phyloP scores from a whole-genome alignment of 2,329 filamentous ascomycete genomes.

The Trichoderma aggressivum region DNA sequence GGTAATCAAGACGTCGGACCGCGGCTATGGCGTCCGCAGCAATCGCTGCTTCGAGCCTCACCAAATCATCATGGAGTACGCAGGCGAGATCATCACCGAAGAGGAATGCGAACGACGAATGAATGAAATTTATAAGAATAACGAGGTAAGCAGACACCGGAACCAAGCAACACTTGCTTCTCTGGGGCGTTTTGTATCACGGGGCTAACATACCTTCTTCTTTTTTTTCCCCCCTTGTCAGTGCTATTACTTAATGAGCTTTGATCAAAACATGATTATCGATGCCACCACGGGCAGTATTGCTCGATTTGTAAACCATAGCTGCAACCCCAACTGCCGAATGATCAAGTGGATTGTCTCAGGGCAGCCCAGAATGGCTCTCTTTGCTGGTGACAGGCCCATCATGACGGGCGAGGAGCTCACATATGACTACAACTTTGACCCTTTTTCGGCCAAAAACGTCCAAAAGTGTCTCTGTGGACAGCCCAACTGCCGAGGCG shows the following conservation, averaged over 20 bases:
- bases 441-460: slow-evolving; percentile 66
- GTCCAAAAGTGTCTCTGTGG: slow-evolving; percentile 65
- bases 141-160: slow-evolving; percentile 58
- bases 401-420: slow-evolving; percentile 95
- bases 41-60: slow-evolving; percentile 83
- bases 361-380: slow-evolving; percentile 90
- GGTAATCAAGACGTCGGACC: slow-evolving; percentile 83
- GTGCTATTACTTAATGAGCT: slow-evolving; percentile 98
- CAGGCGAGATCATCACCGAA: slow-evolving; percentile 95
- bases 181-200: not conserved
- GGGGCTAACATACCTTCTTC: not conserved
- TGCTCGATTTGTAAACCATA: slow-evolving; percentile 97
- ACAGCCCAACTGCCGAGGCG: slow-evolving; percentile 60
- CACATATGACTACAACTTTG: slow-evolving; percentile 85
- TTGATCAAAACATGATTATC: slow-evolving; percentile 97
- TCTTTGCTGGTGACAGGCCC: slow-evolving; percentile 85
- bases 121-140: slow-evolving; percentile 90
- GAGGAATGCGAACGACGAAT: slow-evolving; percentile 90
- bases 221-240: slow-evolving; percentile 43
- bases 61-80: slow-evolving; percentile 98
- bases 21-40: slow-evolving; percentile 87
- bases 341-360: slow-evolving; percentile 98
- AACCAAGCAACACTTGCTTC: not conserved
- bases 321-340: slow-evolving; percentile 90
- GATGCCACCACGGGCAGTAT: slow-evolving; percentile 95